phyloP scores from a whole-genome alignment of 2,329 filamentous ascomycete genomes.

The Talaromyces sp. region DNA sequence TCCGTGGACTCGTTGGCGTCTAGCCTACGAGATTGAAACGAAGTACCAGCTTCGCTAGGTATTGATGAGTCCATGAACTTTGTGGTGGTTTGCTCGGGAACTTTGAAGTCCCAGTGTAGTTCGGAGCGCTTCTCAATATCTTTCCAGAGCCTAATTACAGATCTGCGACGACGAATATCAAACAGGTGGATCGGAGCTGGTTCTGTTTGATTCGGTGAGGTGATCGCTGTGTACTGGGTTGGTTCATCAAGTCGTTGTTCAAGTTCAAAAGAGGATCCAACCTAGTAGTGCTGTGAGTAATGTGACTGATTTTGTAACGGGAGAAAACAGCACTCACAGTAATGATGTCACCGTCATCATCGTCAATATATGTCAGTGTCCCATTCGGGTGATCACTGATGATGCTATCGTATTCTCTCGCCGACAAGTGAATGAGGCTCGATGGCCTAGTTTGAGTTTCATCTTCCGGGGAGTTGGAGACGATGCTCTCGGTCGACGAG shows the following conservation, averaged over 20 bases:
- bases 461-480: slow-evolving; percentile 9
- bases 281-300: slow-evolving; percentile 23
- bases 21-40: background rate
- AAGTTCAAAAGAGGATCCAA: slow-evolving; percentile 46
- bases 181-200: slow-evolving; percentile 41
- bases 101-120: background rate
- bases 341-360: slow-evolving; percentile 44
- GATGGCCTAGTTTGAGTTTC: slow-evolving; percentile 16
- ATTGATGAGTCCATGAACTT: background rate
- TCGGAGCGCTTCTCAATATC: slow-evolving; percentile 22
- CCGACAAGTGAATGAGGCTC: slow-evolving; percentile 38
- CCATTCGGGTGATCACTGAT: slow-evolving; percentile 38
- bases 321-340: slow-evolving; percentile 31
- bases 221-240: slow-evolving; percentile 16
- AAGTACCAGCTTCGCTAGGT: background rate
- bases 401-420: slow-evolving; percentile 40
- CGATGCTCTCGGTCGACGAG: slow-evolving; percentile 11
- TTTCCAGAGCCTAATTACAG: slow-evolving; percentile 37
- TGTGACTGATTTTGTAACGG: background rate
- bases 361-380: slow-evolving; percentile 41
- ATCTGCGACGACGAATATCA: slow-evolving; percentile 40
- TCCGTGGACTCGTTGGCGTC: background rate
- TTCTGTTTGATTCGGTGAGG: slow-evolving; percentile 15
- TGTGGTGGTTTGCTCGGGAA: background rate
- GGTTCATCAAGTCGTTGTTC: slow-evolving; percentile 44